phyloP scores from a whole-genome alignment of 2,329 filamentous ascomycete species.

The Chaetomium sp. region DNA sequence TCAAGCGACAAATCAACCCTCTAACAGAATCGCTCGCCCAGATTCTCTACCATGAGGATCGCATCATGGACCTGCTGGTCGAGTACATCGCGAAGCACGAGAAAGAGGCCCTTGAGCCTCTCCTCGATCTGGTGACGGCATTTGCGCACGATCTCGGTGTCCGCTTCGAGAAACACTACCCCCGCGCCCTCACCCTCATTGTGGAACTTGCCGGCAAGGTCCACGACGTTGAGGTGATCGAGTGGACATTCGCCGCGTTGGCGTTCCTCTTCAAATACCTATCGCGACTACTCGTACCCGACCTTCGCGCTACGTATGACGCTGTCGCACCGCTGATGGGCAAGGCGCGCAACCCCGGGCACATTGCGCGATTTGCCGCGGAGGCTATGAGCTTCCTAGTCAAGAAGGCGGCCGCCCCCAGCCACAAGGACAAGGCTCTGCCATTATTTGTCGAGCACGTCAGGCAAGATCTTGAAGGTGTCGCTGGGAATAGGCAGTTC shows the following conservation, averaged over 20 bases:
- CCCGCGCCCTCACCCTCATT: constrained; percentile 66
- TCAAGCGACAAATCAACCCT: constrained; percentile 66
- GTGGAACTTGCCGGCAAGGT: constrained; percentile 71
- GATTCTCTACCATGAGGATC: constrained; percentile 82
- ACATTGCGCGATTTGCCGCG: constrained; percentile 86
- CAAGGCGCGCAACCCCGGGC: constrained; percentile 71
- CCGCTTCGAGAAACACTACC: constrained; percentile 84
- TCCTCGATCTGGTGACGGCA: constrained; percentile 81
- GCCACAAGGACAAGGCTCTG: constrained; percentile 68
- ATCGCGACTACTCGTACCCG: constrained; percentile 75
- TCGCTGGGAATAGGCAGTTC: constrained; percentile 50
- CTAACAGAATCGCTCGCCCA: constrained; percentile 87
- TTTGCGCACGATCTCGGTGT: constrained; percentile 90
- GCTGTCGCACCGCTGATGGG: constrained; percentile 80
- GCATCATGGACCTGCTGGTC: constrained; percentile 72
- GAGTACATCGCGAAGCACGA: constrained; percentile 73
- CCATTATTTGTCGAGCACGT: constrained; percentile 65
- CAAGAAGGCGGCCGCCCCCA: constrained; percentile 75
- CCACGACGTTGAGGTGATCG: constrained; percentile 79
- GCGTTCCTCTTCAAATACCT: constrained; percentile 98
- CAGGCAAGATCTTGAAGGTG: constrained; percentile 57
- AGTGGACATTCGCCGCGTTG: constrained; percentile 92
- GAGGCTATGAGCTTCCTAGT: constrained; percentile 93
- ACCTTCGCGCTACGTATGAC: constrained; percentile 77
- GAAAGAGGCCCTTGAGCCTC: constrained; percentile 72